A percentile compares a stretch with the other conserved stretches of the same genome.
Evolutionary conservation across 768 basidiomycete species (phyloP).

Genomic region (Leucogyrophana mollusca): DNA sequence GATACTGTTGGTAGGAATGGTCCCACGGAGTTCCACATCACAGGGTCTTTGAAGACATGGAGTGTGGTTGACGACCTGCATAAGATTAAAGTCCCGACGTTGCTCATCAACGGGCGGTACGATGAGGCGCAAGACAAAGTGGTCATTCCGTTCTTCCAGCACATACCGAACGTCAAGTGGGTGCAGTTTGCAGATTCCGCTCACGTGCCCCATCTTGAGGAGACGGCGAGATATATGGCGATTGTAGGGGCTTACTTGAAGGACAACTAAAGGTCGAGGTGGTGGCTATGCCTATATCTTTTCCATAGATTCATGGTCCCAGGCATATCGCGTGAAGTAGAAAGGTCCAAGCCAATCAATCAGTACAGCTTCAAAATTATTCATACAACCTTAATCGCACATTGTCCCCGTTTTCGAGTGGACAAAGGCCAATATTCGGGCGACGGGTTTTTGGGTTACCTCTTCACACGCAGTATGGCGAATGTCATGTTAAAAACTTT

Average conservation of each 20-base stretch:
- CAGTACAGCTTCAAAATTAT: too few relatives aligned
- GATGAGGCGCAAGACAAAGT: conserved; percentile 42
- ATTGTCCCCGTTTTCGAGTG: too few relatives aligned
- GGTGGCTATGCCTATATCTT: too few relatives aligned
- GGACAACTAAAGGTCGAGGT: not conserved
- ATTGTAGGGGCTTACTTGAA: conserved; percentile 34
- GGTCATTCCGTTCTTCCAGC: conserved; percentile 36
- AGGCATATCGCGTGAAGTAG: too few relatives aligned
- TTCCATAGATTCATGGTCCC: too few relatives aligned
- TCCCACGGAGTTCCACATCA: conserved; percentile 36
- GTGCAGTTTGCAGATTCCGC: conserved; percentile 42
- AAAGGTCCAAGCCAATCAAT: too few relatives aligned
- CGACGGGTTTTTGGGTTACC: too few relatives aligned
- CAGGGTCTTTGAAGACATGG: conserved; percentile 35
- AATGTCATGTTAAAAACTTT: too few relatives aligned
- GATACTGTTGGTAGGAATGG: conserved; percentile 31
- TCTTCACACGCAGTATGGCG: too few relatives aligned
- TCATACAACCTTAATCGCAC: too few relatives aligned
- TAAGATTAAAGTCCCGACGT: conserved; percentile 28
- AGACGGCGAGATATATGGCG: conserved; percentile 38
- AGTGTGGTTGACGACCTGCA: conserved; percentile 30
- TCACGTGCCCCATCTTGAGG: conserved; percentile 45
- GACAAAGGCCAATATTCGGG: too few relatives aligned
- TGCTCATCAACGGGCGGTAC: conserved; percentile 37
- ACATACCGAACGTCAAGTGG: conserved; percentile 42